These are phyloP conservation scores for Trichoderma sp. DNA, from an alignment of 2,329 filamentous ascomycete species.

Conservation along the genomic window DNA sequence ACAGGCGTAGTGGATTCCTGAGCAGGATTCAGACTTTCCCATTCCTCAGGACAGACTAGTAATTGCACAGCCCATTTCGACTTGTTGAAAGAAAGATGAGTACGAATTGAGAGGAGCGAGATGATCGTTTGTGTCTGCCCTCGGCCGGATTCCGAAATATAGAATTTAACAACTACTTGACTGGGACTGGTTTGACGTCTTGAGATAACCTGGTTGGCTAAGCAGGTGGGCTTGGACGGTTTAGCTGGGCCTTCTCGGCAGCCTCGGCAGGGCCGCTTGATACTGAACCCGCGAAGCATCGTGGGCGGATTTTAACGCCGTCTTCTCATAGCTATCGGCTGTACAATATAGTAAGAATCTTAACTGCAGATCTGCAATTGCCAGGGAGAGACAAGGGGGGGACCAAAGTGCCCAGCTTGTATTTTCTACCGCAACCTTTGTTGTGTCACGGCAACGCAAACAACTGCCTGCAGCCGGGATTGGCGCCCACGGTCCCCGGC, in stretches of 20 bases:
- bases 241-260: constrained; percentile 15
- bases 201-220: not conserved
- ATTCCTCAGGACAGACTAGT: not conserved
- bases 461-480: not conserved
- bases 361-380: not conserved
- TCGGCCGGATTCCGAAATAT: constrained; percentile 17
- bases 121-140: not conserved
- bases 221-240: not conserved
- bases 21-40: not conserved
- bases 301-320: not conserved
- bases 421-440: not conserved
- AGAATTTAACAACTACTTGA: not conserved
- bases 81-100: not conserved
- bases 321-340: not conserved
- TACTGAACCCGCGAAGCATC: not conserved
- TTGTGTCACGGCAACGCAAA: not conserved
- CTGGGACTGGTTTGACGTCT: constrained; percentile 4
- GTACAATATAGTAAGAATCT: not conserved
- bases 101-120: not conserved
- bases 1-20: not conserved
- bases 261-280: constrained; percentile 20
- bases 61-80: not conserved
- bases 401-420: not conserved
- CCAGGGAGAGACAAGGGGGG: not conserved
- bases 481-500: not conserved